phyloP scores from a whole-genome alignment of 257 asterid species.

The Solanum appendiculatum region DNA sequence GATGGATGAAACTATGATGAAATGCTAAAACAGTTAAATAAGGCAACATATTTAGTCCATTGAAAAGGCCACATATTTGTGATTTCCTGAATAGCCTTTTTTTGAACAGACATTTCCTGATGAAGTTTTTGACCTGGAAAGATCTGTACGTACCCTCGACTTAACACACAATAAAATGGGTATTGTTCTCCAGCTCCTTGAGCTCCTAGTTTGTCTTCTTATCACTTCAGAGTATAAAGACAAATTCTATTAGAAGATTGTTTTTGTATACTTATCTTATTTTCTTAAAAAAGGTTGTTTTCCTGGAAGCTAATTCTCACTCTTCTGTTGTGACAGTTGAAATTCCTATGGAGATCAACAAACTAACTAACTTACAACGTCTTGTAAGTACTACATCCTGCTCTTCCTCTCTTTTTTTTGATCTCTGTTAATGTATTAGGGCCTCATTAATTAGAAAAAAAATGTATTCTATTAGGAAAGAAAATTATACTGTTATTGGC shows the following conservation, averaged over 20 bases:
- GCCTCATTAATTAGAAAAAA: neutral
- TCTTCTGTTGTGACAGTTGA: constrained; percentile 50
- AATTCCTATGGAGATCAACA: constrained; percentile 69
- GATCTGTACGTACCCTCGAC: constrained; percentile 89
- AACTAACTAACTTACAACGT: constrained; percentile 81
- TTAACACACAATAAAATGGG: constrained; percentile 77
- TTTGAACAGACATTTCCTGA: constrained; percentile 69
- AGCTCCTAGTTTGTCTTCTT: neutral
- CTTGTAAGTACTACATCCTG: constrained; percentile 46
- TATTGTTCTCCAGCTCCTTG: constrained; percentile 12
- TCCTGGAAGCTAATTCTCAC: neutral
- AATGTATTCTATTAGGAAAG: neutral
- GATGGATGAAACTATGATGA: neutral
- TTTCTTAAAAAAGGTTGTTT: neutral
- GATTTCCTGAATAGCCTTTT: neutral
- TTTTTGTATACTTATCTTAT: neutral
- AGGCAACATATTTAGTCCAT: neutral
- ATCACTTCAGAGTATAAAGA: neutral
- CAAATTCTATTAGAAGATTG: neutral
- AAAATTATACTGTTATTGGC: neutral
- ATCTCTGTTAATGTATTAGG: neutral
- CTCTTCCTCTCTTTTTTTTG: neutral
- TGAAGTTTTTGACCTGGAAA: constrained; percentile 71
- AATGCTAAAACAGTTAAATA: neutral
- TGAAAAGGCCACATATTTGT: neutral